phyloP scores from a whole-genome alignment of 331 rosid species.

The Malus hybrid region DNA sequence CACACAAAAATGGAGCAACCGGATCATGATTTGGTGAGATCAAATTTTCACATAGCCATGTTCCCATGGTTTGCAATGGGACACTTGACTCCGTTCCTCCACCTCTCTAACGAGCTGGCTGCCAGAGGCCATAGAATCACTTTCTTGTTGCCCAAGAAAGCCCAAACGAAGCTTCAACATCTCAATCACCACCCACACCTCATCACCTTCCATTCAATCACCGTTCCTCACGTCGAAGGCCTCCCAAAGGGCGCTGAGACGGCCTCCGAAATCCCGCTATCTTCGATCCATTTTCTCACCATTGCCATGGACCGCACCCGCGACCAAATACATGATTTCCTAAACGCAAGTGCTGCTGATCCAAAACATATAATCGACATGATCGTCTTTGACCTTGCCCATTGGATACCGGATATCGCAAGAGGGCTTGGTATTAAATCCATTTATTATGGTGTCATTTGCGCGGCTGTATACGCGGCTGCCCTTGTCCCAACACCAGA shows the following conservation, averaged over 20 bases:
- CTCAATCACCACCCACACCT: constrained; percentile 27
- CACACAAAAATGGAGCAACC: background rate
- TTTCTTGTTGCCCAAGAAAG: constrained; percentile 24
- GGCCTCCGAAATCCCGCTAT: constrained; percentile 28
- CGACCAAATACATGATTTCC: background rate
- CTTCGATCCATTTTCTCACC: constrained; percentile 8
- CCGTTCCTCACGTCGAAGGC: constrained; percentile 31
- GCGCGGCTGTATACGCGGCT: background rate
- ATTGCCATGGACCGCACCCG: constrained; percentile 22
- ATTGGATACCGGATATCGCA: background rate
- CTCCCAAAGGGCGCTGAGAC: constrained; percentile 32
- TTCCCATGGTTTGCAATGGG: constrained; percentile 43
- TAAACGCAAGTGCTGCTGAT: background rate
- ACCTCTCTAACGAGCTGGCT: constrained; percentile 38
- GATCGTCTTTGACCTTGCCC: background rate
- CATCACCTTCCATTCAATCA: constrained; percentile 21
- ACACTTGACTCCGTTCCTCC: constrained; percentile 41
- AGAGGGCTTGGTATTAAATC: background rate
- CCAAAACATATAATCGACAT: background rate
- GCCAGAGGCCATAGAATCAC: constrained; percentile 27
- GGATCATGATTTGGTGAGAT: background rate
- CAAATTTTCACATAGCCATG: constrained; percentile 22
- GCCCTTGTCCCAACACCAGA: background rate
- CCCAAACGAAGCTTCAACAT: constrained; percentile 9
- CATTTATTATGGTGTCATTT: background rate